A percentile compares a stretch with the other conserved stretches of the same genome.
Evolutionary conservation across 73 alveolate species (phyloP).

Genomic region (Strombidium stylifer): DNA sequence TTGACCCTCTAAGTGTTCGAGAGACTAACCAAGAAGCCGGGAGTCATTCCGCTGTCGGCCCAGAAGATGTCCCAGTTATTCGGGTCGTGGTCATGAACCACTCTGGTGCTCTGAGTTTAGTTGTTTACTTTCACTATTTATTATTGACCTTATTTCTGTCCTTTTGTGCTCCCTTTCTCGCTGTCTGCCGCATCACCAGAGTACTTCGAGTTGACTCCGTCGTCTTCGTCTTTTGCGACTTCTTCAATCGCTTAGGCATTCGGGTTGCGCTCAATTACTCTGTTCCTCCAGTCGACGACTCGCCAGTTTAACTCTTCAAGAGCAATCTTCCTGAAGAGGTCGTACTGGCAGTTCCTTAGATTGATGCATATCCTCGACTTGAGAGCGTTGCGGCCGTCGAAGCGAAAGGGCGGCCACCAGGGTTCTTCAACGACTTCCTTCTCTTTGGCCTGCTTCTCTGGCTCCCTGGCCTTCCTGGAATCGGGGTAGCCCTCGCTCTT

Average conservation of each 20-base stretch:
- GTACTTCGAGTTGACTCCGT: not conserved
- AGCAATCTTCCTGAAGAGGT: conserved; percentile 18
- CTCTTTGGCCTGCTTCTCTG: no score
- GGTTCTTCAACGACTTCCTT: no score
- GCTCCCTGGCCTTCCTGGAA: no score
- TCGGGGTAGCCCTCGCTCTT: no score
- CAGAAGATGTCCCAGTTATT: conserved; percentile 36
- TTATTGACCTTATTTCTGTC: not conserved
- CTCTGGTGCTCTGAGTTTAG: not conserved
- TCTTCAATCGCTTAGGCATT: not conserved
- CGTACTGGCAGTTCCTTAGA: conserved; percentile 39
- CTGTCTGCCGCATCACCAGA: not conserved
- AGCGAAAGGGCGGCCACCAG: no score
- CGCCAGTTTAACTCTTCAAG: conserved; percentile 25
- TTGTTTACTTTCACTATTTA: not conserved
- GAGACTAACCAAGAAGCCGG: conserved; percentile 21
- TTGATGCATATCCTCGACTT: not conserved
- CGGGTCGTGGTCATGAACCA: not conserved
- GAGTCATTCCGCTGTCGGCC: conserved; percentile 41
- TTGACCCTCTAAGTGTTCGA: conserved; percentile 61
- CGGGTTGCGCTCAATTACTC: not conserved
- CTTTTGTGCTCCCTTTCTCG: not conserved
- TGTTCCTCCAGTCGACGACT: not conserved
- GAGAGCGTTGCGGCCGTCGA: no score
- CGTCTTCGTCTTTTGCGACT: not conserved